Percentiles rank a stretch among this genome's conserved stretches.
Conservation (phyloP, 495 filamentous ascomycete species). For the Hypoxylon lienhwacheense region DNA sequence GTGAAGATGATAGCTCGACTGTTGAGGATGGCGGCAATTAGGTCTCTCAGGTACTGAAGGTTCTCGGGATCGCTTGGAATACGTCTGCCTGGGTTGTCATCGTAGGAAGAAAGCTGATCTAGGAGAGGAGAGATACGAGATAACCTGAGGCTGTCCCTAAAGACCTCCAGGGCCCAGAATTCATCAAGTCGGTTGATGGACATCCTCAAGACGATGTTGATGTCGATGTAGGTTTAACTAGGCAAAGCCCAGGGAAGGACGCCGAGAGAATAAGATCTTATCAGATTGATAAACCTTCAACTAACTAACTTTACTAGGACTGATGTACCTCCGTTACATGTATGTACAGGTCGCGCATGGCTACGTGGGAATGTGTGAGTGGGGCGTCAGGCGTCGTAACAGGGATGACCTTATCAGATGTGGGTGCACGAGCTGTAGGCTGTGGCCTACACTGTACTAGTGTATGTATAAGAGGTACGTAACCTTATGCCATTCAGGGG, state of each 20-base stretch:
- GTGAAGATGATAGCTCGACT: conserved; percentile 39
- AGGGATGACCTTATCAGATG: too few species aligned
- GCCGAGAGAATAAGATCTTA: conserved; percentile 37
- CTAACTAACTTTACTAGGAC: not conserved
- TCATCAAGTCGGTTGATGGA: conserved; percentile 8
- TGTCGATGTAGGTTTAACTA: conserved; percentile 8
- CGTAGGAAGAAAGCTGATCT: conserved; percentile 11
- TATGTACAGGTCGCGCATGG: not conserved
- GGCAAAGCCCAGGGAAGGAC: not conserved
- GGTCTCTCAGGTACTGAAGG: conserved; percentile 37
- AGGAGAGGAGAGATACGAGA: conserved; percentile 16
- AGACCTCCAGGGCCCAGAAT: conserved; percentile 22
- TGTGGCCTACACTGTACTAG: too few species aligned
- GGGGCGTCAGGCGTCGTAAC: too few species aligned
- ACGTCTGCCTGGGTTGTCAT: conserved; percentile 1
- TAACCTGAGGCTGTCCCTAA: conserved; percentile 30
- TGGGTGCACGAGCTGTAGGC: too few species aligned
- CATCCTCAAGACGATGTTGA: conserved; percentile 16
- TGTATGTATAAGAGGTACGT: too few species aligned
- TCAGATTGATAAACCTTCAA: conserved; percentile 36
- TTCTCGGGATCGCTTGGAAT: conserved; percentile 38
- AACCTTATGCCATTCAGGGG: too few species aligned
- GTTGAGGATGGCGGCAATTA: conserved; percentile 40
- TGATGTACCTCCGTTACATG: too few species aligned
- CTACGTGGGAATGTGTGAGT: too few species aligned